Evolutionary conservation across 1,284 basidiomycete genomes (phyloP), one percentile per base, ranked within the genome.

Genomic region (Apiotrichum siamense): DNA sequence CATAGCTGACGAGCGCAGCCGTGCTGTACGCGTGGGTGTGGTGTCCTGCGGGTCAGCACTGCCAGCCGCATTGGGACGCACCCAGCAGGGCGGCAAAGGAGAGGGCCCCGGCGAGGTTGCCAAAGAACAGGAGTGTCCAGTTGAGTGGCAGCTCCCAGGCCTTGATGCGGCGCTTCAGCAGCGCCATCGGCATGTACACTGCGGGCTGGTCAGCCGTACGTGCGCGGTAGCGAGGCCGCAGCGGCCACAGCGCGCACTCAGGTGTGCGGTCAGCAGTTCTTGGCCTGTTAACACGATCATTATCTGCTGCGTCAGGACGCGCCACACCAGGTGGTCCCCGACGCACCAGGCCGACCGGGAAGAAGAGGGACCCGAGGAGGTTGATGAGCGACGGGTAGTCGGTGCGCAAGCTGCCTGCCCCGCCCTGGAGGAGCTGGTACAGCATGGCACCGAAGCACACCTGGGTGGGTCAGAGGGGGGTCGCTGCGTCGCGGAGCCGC

Each of bases 41-140:
- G 50, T 62, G 54, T 1, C 46, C 59, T 59, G 48, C 1, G 10
- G 23, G 11, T 15, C 23, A 25, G 4, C 33, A 20, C 4, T 17
- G 33, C 21, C 24, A 27, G 43, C 27, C 21, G 26, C 33, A 18
- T 21, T 21, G 10, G 5, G 5, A n/a, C 47, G 24, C 25, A 51
- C 58, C 63, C 18, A 63, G 50, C 49, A 73, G 59, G 2, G 57
- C 65, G 26, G 63, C 64, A 52, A 60, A 72, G 31, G 63, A 54
- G 15, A 74, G 58, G 1, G 62, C 58, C 6, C 72, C 72, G 27
- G 59, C 50, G 24, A 74, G 61, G 53, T 73, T 74, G 11, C 71
- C 71, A 44, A 73, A 55, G 52, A 74, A 72, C 26, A 66, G 64
- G 47, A 74, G 61, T 23, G 65, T 23, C 70, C 70, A 73, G 44